These are phyloP conservation scores for Logfia minima DNA, from an alignment of 129 eudicot genomes.

Conservation along the genomic window DNA sequence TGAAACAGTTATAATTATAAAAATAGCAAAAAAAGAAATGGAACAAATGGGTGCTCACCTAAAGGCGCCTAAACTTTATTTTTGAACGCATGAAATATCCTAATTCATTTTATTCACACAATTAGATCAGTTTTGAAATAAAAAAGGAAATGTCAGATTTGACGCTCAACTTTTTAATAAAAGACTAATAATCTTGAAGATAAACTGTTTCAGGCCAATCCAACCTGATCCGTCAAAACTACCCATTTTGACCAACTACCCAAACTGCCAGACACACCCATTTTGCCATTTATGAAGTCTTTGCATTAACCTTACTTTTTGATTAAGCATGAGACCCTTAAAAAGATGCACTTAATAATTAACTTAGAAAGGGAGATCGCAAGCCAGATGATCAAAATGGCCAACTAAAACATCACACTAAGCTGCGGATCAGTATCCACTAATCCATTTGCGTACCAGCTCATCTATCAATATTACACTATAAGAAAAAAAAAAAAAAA, in stretches of 20 bases:
- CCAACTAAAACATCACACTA: background rate
- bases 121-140: background rate
- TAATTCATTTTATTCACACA: background rate
- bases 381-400: slow-evolving; percentile 7
- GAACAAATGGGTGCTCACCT: background rate
- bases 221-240: background rate
- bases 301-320: background rate
- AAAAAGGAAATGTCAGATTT: background rate
- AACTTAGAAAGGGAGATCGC: background rate
- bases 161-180: background rate
- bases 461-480: background rate
- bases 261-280: no score
- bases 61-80: background rate
- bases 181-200: background rate
- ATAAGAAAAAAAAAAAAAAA: slow-evolving; percentile 21
- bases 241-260: no score
- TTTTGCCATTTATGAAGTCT: background rate
- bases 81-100: background rate
- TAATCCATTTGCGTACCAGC: background rate
- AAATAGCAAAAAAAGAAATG: background rate
- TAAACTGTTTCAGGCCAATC: background rate
- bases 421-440: slow-evolving; percentile 1
- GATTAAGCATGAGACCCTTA: background rate
- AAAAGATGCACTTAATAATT: background rate
- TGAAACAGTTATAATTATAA: background rate